Conservation (phyloP, 441 rosid genomes). For the Pelargonium myrrhifolium region DNA sequence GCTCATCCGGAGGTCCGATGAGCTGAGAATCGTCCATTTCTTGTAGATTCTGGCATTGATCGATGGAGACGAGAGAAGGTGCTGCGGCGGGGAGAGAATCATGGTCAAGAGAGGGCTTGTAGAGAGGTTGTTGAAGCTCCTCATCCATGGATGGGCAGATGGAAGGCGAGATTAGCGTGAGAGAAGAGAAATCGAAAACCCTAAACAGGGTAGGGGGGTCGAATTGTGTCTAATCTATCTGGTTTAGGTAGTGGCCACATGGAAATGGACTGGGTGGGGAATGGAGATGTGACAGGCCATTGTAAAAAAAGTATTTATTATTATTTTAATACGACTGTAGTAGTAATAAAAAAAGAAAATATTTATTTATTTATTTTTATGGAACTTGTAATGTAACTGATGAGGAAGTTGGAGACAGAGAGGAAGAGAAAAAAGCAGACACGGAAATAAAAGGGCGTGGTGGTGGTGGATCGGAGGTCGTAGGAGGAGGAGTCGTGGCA, state of each 20-base stretch:
- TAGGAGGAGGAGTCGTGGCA: too few relatives aligned
- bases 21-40: conserved; percentile 37
- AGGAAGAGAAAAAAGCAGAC: too few relatives aligned
- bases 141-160: neutral
- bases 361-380: neutral
- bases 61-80: conserved; percentile 42
- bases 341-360: neutral
- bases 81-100: conserved; percentile 1
- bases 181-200: conserved; percentile 32
- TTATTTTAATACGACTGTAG: neutral
- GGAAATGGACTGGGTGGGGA: conserved; percentile 33
- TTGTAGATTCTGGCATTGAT: conserved; percentile 47
- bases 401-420: too few relatives aligned
- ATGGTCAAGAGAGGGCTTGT: neutral
- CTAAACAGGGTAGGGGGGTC: conserved; percentile 29
- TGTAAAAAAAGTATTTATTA: conserved; percentile 10
- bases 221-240: conserved; percentile 28
- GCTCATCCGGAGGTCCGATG: conserved; percentile 17
- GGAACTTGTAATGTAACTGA: too few relatives aligned
- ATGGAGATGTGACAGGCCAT: conserved; percentile 52
- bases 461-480: too few relatives aligned
- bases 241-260: conserved; percentile 30
- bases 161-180: conserved; percentile 3
- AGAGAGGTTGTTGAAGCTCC: neutral
- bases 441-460: too few relatives aligned